Evolutionary conservation across 352 stramenopile species (phyloP).

Genomic region (Phytophthora boehmeriae): DNA sequence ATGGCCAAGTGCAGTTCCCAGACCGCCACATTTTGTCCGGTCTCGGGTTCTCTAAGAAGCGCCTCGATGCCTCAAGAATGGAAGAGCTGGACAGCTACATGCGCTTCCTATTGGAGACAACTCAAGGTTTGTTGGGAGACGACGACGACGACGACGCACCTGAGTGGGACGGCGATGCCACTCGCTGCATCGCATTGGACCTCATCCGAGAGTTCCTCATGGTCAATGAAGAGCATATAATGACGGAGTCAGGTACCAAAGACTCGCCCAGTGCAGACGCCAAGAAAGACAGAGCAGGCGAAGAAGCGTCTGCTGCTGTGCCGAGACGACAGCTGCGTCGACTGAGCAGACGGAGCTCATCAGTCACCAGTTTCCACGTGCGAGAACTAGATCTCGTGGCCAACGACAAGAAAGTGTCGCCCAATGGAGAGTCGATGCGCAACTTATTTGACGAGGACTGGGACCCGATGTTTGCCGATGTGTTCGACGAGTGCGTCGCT

Average conservation of each 20-base stretch:
- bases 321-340: slow-evolving; percentile 27
- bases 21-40: slow-evolving; percentile 56
- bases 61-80: slow-evolving; percentile 60
- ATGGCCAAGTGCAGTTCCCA: slow-evolving; percentile 51
- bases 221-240: slow-evolving; percentile 54
- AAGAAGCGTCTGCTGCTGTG: slow-evolving; percentile 1
- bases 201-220: slow-evolving; percentile 72
- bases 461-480: slow-evolving; percentile 51
- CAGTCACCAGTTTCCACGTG: slow-evolving; percentile 58
- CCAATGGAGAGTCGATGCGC: slow-evolving; percentile 30
- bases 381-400: slow-evolving; percentile 61
- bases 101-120: slow-evolving; percentile 68
- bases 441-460: slow-evolving; percentile 35
- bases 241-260: slow-evolving; percentile 12
- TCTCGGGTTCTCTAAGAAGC: slow-evolving; percentile 52
- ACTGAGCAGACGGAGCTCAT: slow-evolving; percentile 35
- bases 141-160: slow-evolving; percentile 49
- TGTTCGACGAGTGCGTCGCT: slow-evolving; percentile 61
- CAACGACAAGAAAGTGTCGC: slow-evolving; percentile 37
- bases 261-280: slow-evolving; percentile 9
- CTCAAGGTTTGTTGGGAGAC: slow-evolving; percentile 63
- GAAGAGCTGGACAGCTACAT: slow-evolving; percentile 71
- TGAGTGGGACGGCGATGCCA: slow-evolving; percentile 21
- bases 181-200: slow-evolving; percentile 47
- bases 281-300: slow-evolving; percentile 16